These are phyloP conservation scores for Brassica balearica DNA, from an alignment of 441 rosid species.

Conservation along the genomic window DNA sequence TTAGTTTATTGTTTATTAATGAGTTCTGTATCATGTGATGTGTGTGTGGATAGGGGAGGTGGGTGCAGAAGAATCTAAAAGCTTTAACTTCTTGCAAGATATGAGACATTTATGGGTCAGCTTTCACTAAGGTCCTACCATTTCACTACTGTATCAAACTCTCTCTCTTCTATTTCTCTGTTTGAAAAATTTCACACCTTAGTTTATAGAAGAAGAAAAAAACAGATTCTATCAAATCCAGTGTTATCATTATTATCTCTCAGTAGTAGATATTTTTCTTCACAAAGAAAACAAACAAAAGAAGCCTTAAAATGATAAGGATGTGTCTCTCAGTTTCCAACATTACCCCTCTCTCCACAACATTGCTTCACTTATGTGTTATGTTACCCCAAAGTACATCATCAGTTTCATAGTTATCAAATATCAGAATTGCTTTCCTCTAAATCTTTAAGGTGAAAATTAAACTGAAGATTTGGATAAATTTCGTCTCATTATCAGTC, in stretches of 20 bases:
- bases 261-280: conserved; percentile 22
- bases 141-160: conserved; percentile 20
- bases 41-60: conserved; percentile 45
- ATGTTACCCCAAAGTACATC: neutral
- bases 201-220: conserved; percentile 1
- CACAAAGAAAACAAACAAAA: conserved; percentile 33
- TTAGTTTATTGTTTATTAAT: neutral
- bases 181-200: conserved; percentile 39
- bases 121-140: conserved; percentile 55
- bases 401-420: conserved; percentile 8
- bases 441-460: neutral
- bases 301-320: conserved; percentile 27
- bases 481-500: neutral
- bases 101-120: conserved; percentile 52
- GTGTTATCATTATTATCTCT: conserved; percentile 23
- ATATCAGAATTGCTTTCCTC: neutral
- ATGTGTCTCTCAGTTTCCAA: conserved; percentile 46
- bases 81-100: conserved; percentile 49
- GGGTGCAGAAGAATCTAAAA: conserved; percentile 62
- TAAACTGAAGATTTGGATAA: neutral
- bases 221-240: conserved; percentile 42
- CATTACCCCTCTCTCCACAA: conserved; percentile 41
- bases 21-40: neutral
- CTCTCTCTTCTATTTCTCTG: conserved; percentile 25
- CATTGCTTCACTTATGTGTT: neutral